Evolutionary conservation across 805 yeast species (phyloP).

Genomic region (Starmerella stigmatis): DNA sequence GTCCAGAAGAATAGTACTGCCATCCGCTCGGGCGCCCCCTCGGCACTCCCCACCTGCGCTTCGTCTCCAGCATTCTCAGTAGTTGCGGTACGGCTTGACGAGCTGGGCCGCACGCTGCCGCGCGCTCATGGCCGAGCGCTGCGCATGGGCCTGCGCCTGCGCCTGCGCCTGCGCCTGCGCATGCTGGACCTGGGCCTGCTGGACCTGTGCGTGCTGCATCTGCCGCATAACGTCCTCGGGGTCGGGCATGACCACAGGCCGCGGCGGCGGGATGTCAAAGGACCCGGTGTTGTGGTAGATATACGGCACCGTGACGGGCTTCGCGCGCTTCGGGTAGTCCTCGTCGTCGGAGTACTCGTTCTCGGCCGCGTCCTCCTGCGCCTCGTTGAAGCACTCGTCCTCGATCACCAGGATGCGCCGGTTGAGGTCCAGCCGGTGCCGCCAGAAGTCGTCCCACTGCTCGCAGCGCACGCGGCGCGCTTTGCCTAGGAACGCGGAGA

Average conservation of each 20-base stretch:
- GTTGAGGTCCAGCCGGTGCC: constrained; percentile 19
- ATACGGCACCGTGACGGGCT: constrained; percentile 20
- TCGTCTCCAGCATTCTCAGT: too few relatives aligned
- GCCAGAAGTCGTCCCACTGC: constrained; percentile 32
- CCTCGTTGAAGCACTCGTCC: constrained; percentile 22
- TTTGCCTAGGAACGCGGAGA: constrained; percentile 23
- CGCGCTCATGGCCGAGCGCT: constrained; percentile 10
- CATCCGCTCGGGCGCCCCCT: too few relatives aligned
- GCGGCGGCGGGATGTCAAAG: constrained; percentile 23
- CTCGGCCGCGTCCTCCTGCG: constrained; percentile 21
- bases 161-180: background rate
- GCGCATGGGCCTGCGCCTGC: constrained; percentile 1
- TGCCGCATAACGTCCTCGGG: constrained; percentile 20
- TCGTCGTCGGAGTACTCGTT: constrained; percentile 22
- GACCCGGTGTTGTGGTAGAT: constrained; percentile 22
- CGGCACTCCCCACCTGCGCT: too few relatives aligned
- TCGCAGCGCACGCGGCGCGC: constrained; percentile 27
- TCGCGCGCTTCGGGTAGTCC: constrained; percentile 13
- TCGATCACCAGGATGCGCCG: constrained; percentile 19
- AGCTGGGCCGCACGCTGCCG: constrained; percentile 15
- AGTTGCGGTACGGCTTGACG: constrained; percentile 5
- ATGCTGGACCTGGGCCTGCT: constrained; percentile 11
- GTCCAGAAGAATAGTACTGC: too few relatives aligned
- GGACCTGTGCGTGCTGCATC: constrained; percentile 8
- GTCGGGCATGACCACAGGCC: constrained; percentile 24